phyloP scores from a whole-genome alignment of 1,284 basidiomycete species.

The Butyriboletus appendiculatus region DNA sequence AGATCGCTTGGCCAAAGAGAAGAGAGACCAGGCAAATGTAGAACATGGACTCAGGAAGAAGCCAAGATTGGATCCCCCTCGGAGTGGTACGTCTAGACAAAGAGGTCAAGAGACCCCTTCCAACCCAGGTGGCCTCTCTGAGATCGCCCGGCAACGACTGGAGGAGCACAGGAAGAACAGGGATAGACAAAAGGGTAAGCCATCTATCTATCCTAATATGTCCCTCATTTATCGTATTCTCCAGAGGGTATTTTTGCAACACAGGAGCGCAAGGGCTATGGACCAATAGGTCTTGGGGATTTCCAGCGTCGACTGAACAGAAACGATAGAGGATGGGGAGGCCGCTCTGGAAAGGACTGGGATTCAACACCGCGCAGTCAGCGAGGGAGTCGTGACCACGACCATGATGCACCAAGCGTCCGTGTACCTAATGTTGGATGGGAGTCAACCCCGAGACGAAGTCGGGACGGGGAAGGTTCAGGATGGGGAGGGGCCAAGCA shows the following conservation, averaged over 20 bases:
- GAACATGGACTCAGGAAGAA: slow-evolving; percentile 63
- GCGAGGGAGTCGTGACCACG: slow-evolving; percentile 54
- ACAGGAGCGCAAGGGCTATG: slow-evolving; percentile 23
- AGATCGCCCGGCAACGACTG: slow-evolving; percentile 66
- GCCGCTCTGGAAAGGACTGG: slow-evolving; percentile 46
- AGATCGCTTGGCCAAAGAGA: slow-evolving; percentile 86
- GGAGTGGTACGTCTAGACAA: slow-evolving; percentile 63
- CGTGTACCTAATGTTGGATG: slow-evolving; percentile 88
- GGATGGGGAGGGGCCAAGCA: slow-evolving; percentile 61
- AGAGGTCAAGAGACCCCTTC: slow-evolving; percentile 90
- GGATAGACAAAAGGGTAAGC: slow-evolving; percentile 65
- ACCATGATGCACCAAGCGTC: slow-evolving; percentile 80
- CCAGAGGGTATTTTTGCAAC: slow-evolving; percentile 31
- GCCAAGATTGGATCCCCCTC: slow-evolving; percentile 55
- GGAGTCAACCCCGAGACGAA: slow-evolving; percentile 82
- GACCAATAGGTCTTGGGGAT: slow-evolving; percentile 36
- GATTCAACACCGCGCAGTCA: slow-evolving; percentile 72
- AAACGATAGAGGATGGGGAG: slow-evolving; percentile 36
- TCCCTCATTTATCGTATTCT: background rate
- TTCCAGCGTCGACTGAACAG: slow-evolving; percentile 40
- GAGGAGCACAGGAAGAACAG: slow-evolving; percentile 74
- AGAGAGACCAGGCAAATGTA: slow-evolving; percentile 61
- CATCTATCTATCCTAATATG: accelerated
- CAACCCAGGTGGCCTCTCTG: slow-evolving; percentile 87
- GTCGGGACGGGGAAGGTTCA: slow-evolving; percentile 48